Evolutionary conservation across 176 grass and related monocot genomes (phyloP).

Genomic region (Oryza longistaminata): DNA sequence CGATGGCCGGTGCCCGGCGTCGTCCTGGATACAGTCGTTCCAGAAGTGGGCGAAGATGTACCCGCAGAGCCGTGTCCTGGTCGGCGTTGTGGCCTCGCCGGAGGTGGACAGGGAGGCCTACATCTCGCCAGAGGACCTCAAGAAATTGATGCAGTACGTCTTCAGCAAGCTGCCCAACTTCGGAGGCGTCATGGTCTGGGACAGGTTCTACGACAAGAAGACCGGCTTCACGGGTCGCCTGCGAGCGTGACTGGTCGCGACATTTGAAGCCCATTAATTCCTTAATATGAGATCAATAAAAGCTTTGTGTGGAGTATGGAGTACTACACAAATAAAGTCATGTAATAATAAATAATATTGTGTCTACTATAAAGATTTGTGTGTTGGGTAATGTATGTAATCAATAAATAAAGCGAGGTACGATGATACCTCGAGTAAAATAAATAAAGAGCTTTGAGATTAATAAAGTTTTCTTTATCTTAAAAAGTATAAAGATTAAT

Average conservation of each 20-base stretch:
- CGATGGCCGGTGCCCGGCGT: neutral
- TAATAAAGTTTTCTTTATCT: no score
- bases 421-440: neutral
- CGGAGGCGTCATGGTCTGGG: slow-evolving; percentile 17
- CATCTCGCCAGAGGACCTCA: neutral
- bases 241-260: no score
- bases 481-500: no score
- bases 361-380: neutral
- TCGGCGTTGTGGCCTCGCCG: slow-evolving; percentile 26
- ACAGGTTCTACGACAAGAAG: slow-evolving; percentile 23
- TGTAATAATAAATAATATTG: neutral
- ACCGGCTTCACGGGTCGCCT: neutral
- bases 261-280: no score
- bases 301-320: no score
- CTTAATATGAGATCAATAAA: no score
- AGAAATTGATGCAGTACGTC: neutral
- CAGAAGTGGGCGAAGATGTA: slow-evolving; percentile 8
- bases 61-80: neutral
- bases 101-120: neutral
- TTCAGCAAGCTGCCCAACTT: neutral
- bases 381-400: neutral
- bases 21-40: neutral
- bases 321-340: neutral
- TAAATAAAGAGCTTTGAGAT: no score
- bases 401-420: neutral